Conservation (phyloP, 1,139 yeast species). For the Suzukiozyma palmioleophila region DNA sequence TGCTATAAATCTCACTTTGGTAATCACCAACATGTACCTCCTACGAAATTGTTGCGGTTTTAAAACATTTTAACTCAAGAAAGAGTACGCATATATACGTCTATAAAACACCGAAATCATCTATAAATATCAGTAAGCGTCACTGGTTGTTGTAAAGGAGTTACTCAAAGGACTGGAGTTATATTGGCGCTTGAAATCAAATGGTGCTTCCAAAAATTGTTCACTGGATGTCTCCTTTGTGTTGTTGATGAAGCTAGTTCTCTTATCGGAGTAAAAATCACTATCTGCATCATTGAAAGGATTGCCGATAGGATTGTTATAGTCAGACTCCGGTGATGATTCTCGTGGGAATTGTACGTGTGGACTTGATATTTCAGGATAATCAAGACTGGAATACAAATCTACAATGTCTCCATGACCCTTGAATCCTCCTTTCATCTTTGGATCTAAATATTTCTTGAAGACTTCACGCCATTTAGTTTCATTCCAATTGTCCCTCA, state of each 20-base stretch:
- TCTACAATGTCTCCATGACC: constrained; percentile 32
- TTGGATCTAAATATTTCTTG: constrained; percentile 10
- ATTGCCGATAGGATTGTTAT: constrained; percentile 4
- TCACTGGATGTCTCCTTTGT: not conserved
- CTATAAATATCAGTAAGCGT: too few species aligned
- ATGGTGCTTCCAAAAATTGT: constrained; percentile 10
- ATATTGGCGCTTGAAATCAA: constrained; percentile 7
- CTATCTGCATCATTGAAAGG: constrained; percentile 9
- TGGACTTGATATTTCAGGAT: constrained; percentile 15
- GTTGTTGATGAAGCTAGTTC: not conserved
- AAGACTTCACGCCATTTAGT: constrained; percentile 8
- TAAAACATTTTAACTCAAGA: too few species aligned
- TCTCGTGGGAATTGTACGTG: constrained; percentile 14
- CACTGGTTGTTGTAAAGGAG: not conserved
- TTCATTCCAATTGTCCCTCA: constrained; percentile 28
- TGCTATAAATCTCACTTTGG: too few species aligned
- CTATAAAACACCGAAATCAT: too few species aligned
- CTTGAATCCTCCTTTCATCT: constrained; percentile 14
- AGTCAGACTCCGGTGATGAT: not conserved
- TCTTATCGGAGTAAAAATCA: constrained; percentile 3
- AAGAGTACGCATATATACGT: too few species aligned
- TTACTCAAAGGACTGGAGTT: constrained; percentile 4
- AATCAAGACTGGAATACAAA: constrained; percentile 27
- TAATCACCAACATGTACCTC: too few species aligned
- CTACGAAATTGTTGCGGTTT: too few species aligned